phyloP scores from a whole-genome alignment of 1,139 yeast genomes.

The Pichia sp. region DNA sequence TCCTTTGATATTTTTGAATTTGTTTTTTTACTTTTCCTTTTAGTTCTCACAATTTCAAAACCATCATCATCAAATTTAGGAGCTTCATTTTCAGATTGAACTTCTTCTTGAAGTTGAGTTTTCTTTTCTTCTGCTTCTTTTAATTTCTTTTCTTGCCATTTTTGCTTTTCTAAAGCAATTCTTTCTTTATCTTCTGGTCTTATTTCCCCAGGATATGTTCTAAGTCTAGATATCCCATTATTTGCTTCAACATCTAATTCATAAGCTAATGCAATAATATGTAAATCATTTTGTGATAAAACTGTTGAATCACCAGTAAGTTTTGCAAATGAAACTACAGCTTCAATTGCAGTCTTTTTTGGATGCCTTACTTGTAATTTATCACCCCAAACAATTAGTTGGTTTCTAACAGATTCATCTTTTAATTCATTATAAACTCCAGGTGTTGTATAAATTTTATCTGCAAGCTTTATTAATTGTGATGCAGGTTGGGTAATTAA shows the following conservation, averaged over 20 bases:
- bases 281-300: slow-evolving; percentile 84
- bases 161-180: slow-evolving; percentile 18
- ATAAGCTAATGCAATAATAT: slow-evolving; percentile 83
- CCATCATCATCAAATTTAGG: slow-evolving; percentile 24
- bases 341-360: slow-evolving; percentile 50
- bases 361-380: slow-evolving; percentile 68
- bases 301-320: slow-evolving; percentile 89
- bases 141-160: slow-evolving; percentile 15
- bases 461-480: slow-evolving; percentile 63
- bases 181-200: slow-evolving; percentile 19
- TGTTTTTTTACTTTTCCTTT: slow-evolving; percentile 12
- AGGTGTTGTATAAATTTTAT: slow-evolving; percentile 76
- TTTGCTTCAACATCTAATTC: slow-evolving; percentile 73
- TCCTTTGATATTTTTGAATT: not conserved
- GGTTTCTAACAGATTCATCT: slow-evolving; percentile 79
- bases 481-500: slow-evolving; percentile 81
- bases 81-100: slow-evolving; percentile 16
- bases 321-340: slow-evolving; percentile 70
- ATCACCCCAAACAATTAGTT: slow-evolving; percentile 72
- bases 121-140: slow-evolving; percentile 15
- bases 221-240: slow-evolving; percentile 60
- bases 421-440: slow-evolving; percentile 81
- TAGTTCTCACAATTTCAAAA: slow-evolving; percentile 26
- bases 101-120: slow-evolving; percentile 4
- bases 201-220: slow-evolving; percentile 67